A percentile compares a stretch with the other conserved stretches of the same genome.
phyloP scores from a whole-genome alignment of 768 basidiomycete species.

The Pulveroboletus ravenelii region DNA sequence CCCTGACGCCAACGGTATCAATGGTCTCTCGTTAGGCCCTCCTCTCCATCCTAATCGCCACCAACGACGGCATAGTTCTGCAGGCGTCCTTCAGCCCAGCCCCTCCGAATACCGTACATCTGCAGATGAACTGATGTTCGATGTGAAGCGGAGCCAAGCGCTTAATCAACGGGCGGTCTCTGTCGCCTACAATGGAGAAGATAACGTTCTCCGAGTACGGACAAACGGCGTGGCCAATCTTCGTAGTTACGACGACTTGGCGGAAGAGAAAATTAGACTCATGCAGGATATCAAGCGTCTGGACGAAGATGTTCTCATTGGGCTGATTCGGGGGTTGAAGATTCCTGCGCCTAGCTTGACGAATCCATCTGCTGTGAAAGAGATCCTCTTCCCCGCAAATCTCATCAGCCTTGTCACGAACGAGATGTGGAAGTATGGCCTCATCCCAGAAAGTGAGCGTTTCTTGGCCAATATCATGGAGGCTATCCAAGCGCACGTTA shows the following conservation, averaged over 20 bases:
- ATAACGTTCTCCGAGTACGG: constrained; percentile 62
- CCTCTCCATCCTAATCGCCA: constrained; percentile 47
- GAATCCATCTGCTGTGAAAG: constrained; percentile 91
- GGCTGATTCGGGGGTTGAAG: constrained; percentile 86
- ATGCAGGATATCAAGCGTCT: constrained; percentile 87
- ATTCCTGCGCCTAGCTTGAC: constrained; percentile 87
- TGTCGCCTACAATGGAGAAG: constrained; percentile 82
- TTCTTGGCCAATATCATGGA: constrained; percentile 99
- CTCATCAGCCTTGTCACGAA: constrained; percentile 97
- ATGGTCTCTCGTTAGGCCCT: constrained; percentile 40
- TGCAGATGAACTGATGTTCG: constrained; percentile 72
- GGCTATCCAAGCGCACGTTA: constrained; percentile 93
- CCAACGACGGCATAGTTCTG: constrained; percentile 82
- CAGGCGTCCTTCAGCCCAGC: constrained; percentile 64
- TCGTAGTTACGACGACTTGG: constrained; percentile 76
- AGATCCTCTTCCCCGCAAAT: constrained; percentile 98
- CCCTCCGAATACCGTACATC: constrained; percentile 66
- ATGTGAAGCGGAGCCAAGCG: constrained; percentile 65
- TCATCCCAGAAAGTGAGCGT: constrained; percentile 94
- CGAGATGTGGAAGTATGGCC: constrained; percentile 99
- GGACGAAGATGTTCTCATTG: constrained; percentile 90
- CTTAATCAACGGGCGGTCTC: constrained; percentile 81
- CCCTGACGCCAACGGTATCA: constrained; percentile 38
- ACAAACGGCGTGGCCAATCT: constrained; percentile 67
- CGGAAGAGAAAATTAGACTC: constrained; percentile 91